Conservation (phyloP, 2,329 filamentous ascomycete genomes). For the Aquanectria penicillioides region DNA sequence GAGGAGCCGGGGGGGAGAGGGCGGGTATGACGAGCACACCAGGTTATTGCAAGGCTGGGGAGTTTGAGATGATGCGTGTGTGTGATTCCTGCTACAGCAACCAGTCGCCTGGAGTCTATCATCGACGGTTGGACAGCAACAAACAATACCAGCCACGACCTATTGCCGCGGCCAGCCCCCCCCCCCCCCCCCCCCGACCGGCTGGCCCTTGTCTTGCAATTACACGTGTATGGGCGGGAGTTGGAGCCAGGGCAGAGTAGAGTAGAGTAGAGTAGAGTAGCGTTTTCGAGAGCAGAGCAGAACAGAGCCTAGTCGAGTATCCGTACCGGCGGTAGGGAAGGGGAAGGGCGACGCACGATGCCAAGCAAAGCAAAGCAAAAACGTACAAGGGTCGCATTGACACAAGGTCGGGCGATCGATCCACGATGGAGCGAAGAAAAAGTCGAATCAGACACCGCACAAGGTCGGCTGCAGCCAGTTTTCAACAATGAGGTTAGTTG, state of each 20-base stretch:
- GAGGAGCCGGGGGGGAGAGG: neutral
- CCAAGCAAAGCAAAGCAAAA: neutral
- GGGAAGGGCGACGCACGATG: too few species aligned
- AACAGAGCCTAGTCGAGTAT: too few species aligned
- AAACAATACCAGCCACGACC: conserved; percentile 12
- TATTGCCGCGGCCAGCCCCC: neutral
- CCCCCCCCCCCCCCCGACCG: neutral
- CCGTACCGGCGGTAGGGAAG: too few species aligned
- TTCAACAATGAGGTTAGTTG: conserved; percentile 35
- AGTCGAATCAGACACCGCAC: neutral
- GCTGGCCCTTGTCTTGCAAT: neutral
- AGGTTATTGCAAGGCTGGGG: neutral
- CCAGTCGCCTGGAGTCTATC: neutral
- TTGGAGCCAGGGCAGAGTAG: conserved; percentile 1
- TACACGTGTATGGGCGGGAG: conserved; percentile 18
- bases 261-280: too few species aligned
- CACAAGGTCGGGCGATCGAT: conserved; percentile 6
- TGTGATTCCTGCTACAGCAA: conserved; percentile 11
- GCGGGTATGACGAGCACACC: conserved; percentile 13
- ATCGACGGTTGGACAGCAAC: neutral
- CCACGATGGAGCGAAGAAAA: conserved; percentile 5
- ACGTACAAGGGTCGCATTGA: conserved; percentile 12
- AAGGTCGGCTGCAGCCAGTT: conserved; percentile 10
- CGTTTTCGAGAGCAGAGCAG: too few species aligned
- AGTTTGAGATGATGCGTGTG: neutral